A percentile compares a stretch with the other conserved stretches of the same genome.
These are phyloP conservation scores for Pyrenopolyporus hunteri DNA, from an alignment of 495 filamentous ascomycete species.

Conservation along the genomic window DNA sequence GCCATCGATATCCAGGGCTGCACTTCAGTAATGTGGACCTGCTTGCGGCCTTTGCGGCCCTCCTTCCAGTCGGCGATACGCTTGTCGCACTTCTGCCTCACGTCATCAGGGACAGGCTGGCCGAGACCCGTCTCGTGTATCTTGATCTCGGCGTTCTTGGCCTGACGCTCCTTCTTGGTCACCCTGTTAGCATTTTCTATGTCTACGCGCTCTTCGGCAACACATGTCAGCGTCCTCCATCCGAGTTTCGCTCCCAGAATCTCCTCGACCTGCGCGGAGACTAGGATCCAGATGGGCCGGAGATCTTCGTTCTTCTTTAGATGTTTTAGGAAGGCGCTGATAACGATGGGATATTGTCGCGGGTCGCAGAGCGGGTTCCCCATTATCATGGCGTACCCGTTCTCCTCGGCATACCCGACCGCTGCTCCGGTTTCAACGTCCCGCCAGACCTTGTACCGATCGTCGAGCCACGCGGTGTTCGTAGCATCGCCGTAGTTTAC, in stretches of 20 bases:
- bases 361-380: conserved; percentile 81
- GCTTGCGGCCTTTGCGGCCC: conserved; percentile 73
- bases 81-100: conserved; percentile 68
- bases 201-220: conserved; percentile 82
- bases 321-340: conserved; percentile 73
- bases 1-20: conserved; percentile 77
- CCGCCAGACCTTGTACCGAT: conserved; percentile 81
- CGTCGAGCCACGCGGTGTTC: conserved; percentile 86
- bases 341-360: conserved; percentile 71
- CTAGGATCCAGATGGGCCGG: conserved; percentile 83
- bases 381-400: conserved; percentile 76
- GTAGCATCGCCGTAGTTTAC: conserved; percentile 90
- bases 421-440: conserved; percentile 78
- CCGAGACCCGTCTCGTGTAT: conserved; percentile 68
- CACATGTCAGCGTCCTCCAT: conserved; percentile 83
- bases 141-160: conserved; percentile 78
- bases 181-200: conserved; percentile 73
- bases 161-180: conserved; percentile 65
- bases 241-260: conserved; percentile 75
- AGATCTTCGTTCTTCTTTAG: conserved; percentile 71
- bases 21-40: conserved; percentile 86
- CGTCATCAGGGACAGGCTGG: conserved; percentile 64
- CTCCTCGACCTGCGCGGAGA: conserved; percentile 69
- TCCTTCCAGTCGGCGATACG: conserved; percentile 79
- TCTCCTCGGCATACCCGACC: conserved; percentile 74